A percentile compares a stretch with the other conserved stretches of the same genome.
phyloP scores from a whole-genome alignment of 805 yeast species.

The Kodamaea sagamina region DNA sequence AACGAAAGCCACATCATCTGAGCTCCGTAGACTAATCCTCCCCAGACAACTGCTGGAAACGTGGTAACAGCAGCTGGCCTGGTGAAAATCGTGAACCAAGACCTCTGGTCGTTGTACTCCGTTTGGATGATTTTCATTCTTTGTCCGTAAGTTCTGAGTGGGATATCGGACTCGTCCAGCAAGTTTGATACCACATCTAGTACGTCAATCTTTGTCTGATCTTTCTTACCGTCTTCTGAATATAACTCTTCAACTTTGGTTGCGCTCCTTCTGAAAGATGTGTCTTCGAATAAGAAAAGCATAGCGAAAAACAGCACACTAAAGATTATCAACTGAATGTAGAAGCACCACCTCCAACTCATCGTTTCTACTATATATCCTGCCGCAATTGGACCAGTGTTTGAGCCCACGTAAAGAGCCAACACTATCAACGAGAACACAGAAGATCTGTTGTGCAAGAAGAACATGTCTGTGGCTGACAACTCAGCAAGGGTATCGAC shows the following conservation, averaged over 20 bases:
- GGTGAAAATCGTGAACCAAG: slow-evolving; percentile 38
- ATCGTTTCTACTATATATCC: slow-evolving; percentile 41
- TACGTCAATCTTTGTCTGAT: neutral
- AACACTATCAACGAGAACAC: slow-evolving; percentile 34
- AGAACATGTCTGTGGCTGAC: slow-evolving; percentile 47
- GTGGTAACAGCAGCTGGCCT: slow-evolving; percentile 38
- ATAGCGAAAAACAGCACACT: slow-evolving; percentile 29
- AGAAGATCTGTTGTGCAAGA: slow-evolving; percentile 44
- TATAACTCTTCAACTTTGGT: neutral
- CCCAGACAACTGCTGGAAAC: slow-evolving; percentile 49
- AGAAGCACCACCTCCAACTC: slow-evolving; percentile 46
- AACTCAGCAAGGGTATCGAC: slow-evolving; percentile 50
- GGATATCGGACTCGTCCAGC: slow-evolving; percentile 15
- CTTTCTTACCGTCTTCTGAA: neutral
- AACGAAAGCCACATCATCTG: slow-evolving; percentile 54
- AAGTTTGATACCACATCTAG: neutral
- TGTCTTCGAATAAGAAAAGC: slow-evolving; percentile 42
- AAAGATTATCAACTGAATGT: slow-evolving; percentile 34
- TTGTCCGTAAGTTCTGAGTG: slow-evolving; percentile 37
- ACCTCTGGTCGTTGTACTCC: slow-evolving; percentile 41
- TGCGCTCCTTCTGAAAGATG: slow-evolving; percentile 36
- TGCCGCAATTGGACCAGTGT: slow-evolving; percentile 46
- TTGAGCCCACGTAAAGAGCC: slow-evolving; percentile 45
- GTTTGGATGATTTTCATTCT: slow-evolving; percentile 36
- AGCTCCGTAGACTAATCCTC: slow-evolving; percentile 50